Base-by-base conservation (phyloP, 352 stramenopile species). In the Globisporangium canariense region DNA sequence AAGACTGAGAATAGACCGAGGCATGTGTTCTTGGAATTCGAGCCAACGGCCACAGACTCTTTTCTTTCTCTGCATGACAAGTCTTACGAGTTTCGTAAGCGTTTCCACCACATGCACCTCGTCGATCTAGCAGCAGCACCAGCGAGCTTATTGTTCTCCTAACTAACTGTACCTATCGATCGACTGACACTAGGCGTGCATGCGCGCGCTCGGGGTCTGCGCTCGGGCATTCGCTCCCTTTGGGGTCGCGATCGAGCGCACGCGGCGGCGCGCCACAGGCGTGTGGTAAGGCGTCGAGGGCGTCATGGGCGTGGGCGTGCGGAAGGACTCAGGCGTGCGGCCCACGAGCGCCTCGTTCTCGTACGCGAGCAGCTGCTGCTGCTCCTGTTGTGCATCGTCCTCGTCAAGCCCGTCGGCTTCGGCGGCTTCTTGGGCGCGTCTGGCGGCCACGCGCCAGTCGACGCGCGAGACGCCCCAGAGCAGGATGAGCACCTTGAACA, bases 401-500 rank as follows among this genome's bases (percentile, higher is more conserved):
- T 78, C 72, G 30, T 76, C 70, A 20, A 60, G 13, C 13, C 43
- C 64, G 22, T 74, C 70, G 11, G 73, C 67, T 36, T 83, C 73
- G 18, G 75, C 75, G 7, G 73, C 67, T 13, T 60, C 58, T 50
- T 81, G 73, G 0, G 75, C 75, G 9, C 73, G 64, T 2, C 63
- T 54, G 22, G 75, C 73, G 10, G 75, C 75, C 34, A 73, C 68
- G 46, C 50, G 67, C 75, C 75, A 83, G 73, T 83, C 68, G 51
- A 83, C 75, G n/a, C 73, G 75, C 34, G 67, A 70, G 14, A 83
- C 70, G 20, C 73, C 75, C 67, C 68, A 83, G 45, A 77, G 40
- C 16, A 83, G 62, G 50, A 83, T 78, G 50, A 83, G 22, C 25
- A 71, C 75, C 47, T 83, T 83, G 67, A 83, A 64, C 57, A 80